Conservation (phyloP, 108 stramenopile genomes). For the Nitzschia sp. region DNA sequence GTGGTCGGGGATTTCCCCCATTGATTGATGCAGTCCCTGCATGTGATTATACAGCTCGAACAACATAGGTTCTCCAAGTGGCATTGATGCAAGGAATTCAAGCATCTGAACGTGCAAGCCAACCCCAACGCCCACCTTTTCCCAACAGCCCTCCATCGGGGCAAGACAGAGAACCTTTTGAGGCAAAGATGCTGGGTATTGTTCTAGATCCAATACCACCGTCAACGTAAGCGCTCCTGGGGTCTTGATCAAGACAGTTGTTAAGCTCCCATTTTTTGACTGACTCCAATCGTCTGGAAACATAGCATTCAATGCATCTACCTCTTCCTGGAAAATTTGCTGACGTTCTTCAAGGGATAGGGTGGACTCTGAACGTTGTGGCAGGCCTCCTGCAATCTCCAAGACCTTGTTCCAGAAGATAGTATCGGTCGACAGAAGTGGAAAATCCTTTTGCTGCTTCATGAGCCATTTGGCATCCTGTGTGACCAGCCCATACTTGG, state of each 20-base stretch:
- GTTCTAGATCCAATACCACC: background rate
- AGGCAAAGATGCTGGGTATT: constrained; percentile 23
- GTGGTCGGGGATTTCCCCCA: constrained; percentile 26
- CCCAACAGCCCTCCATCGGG: constrained; percentile 8
- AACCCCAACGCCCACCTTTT: constrained; percentile 18
- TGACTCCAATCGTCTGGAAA: constrained; percentile 46
- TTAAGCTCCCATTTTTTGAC: background rate
- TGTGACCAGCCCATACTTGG: constrained; percentile 45
- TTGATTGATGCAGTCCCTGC: constrained; percentile 39
- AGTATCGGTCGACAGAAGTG: constrained; percentile 19
- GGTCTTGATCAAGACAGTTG: constrained; percentile 17
- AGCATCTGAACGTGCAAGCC: constrained; percentile 46
- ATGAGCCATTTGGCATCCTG: constrained; percentile 46
- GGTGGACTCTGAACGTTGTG: too few species aligned
- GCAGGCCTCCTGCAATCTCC: constrained; percentile 14
- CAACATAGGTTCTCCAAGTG: constrained; percentile 54
- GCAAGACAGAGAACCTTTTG: constrained; percentile 19
- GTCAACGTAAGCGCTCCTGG: constrained; percentile 25
- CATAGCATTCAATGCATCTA: constrained; percentile 76
- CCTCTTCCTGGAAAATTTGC: constrained; percentile 48
- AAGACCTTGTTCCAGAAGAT: constrained; percentile 46
- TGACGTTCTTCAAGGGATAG: constrained; percentile 33
- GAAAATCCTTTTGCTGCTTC: background rate
- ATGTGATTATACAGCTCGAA: constrained; percentile 67
- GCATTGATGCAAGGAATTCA: constrained; percentile 33